Evolutionary conservation across 495 filamentous ascomycete species (phyloP).

Genomic region (Saxispiralis lemnorum): DNA sequence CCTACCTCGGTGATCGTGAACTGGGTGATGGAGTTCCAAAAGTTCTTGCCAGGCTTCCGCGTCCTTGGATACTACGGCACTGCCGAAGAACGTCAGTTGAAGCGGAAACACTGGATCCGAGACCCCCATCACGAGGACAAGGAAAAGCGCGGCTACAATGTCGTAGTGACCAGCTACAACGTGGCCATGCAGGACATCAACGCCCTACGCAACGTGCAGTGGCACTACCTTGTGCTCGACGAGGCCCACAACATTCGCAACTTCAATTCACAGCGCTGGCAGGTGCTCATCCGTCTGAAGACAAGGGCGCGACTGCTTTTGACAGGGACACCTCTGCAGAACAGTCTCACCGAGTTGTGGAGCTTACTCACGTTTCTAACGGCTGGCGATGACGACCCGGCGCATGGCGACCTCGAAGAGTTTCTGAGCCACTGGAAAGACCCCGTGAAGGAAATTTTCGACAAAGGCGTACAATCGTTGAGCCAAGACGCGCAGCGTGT

Average conservation of each 20-base stretch:
- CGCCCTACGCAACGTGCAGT: slow-evolving; percentile 79
- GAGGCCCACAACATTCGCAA: slow-evolving; percentile 99
- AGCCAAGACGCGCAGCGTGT: slow-evolving; percentile 79
- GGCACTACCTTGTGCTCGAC: slow-evolving; percentile 98
- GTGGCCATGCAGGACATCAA: slow-evolving; percentile 83
- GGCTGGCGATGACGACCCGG: slow-evolving; percentile 46
- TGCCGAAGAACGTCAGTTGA: slow-evolving; percentile 75
- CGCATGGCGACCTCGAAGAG: slow-evolving; percentile 56
- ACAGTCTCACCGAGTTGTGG: slow-evolving; percentile 93
- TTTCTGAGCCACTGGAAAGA: slow-evolving; percentile 88
- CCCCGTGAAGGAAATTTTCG: slow-evolving; percentile 85
- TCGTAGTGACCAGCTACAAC: slow-evolving; percentile 92
- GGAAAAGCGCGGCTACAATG: slow-evolving; percentile 62
- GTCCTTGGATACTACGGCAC: slow-evolving; percentile 93
- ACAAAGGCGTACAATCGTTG: slow-evolving; percentile 81
- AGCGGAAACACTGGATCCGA: slow-evolving; percentile 79
- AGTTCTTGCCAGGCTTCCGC: slow-evolving; percentile 97
- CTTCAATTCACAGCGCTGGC: slow-evolving; percentile 93
- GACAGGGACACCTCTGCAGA: slow-evolving; percentile 91
- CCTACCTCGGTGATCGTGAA: slow-evolving; percentile 98
- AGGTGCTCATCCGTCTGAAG: slow-evolving; percentile 78
- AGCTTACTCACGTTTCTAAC: slow-evolving; percentile 91
- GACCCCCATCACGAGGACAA: slow-evolving; percentile 26
- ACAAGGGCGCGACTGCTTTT: slow-evolving; percentile 73
- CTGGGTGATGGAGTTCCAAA: slow-evolving; percentile 99